Conservation (phyloP, 2,329 filamentous ascomycete genomes). For the Albophoma yamanashiensis region DNA sequence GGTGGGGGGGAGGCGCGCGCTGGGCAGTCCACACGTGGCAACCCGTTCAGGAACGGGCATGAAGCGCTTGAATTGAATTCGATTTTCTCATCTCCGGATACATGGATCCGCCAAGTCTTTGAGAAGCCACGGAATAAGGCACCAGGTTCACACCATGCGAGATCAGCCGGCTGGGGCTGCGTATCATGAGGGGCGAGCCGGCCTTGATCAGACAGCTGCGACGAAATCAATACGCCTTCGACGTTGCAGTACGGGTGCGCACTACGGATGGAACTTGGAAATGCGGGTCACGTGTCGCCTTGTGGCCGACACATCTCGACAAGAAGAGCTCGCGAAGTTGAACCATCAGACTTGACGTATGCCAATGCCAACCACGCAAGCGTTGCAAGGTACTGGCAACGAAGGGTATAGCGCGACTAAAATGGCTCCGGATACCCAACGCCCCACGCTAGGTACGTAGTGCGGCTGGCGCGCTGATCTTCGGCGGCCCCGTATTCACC, state of each 20-base stretch:
- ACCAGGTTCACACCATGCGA: background rate
- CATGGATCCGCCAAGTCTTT: too few species aligned
- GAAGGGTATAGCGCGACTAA: background rate
- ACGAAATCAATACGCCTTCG: background rate
- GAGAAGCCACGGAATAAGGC: background rate
- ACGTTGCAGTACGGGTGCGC: background rate
- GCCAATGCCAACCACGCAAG: too few species aligned
- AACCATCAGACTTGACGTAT: background rate
- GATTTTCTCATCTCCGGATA: too few species aligned
- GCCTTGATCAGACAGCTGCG: background rate
- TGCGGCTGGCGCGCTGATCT: background rate
- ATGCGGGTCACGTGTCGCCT: background rate
- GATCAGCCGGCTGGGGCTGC: background rate
- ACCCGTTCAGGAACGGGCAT: background rate
- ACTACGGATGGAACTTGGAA: background rate
- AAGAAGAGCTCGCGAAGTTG: background rate
- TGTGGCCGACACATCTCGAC: background rate
- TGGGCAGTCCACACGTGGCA: background rate
- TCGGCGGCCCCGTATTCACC: background rate
- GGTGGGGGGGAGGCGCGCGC: too few species aligned
- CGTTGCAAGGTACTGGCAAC: too few species aligned
- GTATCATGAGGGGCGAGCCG: background rate
- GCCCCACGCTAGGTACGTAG: background rate
- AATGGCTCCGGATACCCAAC: background rate
- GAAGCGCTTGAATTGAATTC: background rate